These are phyloP conservation scores for Zea luxurians DNA, from an alignment of 176 grass and related monocot species.

Conservation along the genomic window DNA sequence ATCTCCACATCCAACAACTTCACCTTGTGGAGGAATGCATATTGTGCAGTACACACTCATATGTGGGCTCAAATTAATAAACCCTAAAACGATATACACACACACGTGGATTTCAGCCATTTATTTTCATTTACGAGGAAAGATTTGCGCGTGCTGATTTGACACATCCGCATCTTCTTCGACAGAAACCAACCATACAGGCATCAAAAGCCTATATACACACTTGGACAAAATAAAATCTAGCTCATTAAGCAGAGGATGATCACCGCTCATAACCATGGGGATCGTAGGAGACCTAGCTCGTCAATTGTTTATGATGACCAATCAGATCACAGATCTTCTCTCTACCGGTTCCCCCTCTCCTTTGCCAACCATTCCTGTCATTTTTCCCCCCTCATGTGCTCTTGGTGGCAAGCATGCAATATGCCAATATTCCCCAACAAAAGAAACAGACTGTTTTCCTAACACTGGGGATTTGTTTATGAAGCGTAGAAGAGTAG, in stretches of 20 bases:
- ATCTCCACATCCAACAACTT: conserved; percentile 39
- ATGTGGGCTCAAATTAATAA: neutral
- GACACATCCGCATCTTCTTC: neutral
- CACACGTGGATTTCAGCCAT: neutral
- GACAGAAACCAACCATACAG: neutral
- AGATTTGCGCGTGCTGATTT: neutral
- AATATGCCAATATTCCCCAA: conserved; percentile 48
- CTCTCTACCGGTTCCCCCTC: conserved; percentile 13
- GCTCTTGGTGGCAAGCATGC: conserved; percentile 33
- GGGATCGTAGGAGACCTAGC: neutral
- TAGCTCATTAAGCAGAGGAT: neutral
- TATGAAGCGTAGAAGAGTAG: conserved; percentile 20
- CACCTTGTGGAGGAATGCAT: conserved; percentile 19
- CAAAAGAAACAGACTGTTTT: conserved; percentile 48
- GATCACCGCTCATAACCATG: neutral
- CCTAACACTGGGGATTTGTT: conserved; percentile 37
- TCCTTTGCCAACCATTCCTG: conserved; percentile 37
- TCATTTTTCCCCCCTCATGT: conserved; percentile 39
- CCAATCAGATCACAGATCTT: conserved; percentile 26
- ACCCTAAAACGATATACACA: neutral
- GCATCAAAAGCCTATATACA: neutral
- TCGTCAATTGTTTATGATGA: conserved; percentile 21
- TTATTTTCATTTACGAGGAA: neutral
- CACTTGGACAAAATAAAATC: neutral
- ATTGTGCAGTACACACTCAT: neutral